These are phyloP conservation scores for Colletotrichum euphorbiae DNA, from an alignment of 2,329 filamentous ascomycete genomes.

Conservation along the genomic window DNA sequence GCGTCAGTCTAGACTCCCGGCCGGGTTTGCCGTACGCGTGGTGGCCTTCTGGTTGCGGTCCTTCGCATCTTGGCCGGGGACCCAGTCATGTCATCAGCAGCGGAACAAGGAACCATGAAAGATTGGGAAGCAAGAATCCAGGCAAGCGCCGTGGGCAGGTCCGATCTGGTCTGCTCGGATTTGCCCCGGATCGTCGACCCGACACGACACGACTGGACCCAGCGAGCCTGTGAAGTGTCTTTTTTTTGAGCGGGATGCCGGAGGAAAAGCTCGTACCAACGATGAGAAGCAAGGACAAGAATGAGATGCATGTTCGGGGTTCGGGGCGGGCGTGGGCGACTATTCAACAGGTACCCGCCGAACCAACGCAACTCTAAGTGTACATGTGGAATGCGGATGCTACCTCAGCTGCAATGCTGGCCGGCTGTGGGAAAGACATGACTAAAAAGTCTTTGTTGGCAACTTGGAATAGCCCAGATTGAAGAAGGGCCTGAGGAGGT, in stretches of 20 bases:
- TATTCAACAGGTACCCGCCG: slow-evolving; percentile 22
- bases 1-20: slow-evolving; percentile 9
- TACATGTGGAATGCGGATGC: slow-evolving; percentile 18
- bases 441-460: slow-evolving; percentile 2
- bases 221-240: neutral
- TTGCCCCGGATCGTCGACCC: slow-evolving; percentile 35
- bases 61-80: neutral
- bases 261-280: slow-evolving; percentile 23
- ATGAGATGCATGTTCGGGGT: neutral
- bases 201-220: slow-evolving; percentile 12
- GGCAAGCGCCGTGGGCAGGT: slow-evolving; percentile 5
- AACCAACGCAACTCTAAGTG: slow-evolving; percentile 35
- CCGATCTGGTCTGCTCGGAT: slow-evolving; percentile 29
- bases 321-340: neutral
- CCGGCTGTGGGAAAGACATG: neutral
- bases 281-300: slow-evolving; percentile 1
- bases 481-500: neutral
- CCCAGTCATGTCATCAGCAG: neutral
- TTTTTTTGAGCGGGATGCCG: slow-evolving; percentile 10
- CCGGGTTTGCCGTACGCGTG: neutral
- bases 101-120: neutral
- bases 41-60: neutral
- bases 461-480: no score
- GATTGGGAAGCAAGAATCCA: neutral
- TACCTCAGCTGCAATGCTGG: neutral